Base-by-base conservation (phyloP, 1,139 yeast species). In the Suhomyces anneliseae region DNA sequence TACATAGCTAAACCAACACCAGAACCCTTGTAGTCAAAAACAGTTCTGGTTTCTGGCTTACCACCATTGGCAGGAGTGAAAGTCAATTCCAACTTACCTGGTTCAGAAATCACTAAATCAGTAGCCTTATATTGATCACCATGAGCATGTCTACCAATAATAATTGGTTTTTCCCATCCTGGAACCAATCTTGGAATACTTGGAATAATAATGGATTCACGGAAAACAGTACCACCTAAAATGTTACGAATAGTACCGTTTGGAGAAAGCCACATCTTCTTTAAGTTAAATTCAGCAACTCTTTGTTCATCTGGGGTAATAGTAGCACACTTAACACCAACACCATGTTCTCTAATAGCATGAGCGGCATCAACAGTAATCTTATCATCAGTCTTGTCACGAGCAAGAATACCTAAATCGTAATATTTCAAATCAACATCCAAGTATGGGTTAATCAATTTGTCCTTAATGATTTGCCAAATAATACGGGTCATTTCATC, bases 221-320 rank as follows among this genome's bases (percentile, higher is more conserved):
- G 83, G 79, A 92, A 92, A 39, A 92, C 97, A 31, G 98, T 92
- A 54, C 98, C 98, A 43, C 96, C 96, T 55, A 92, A 78, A 56
- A 92, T 86, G 72, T 92, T 92, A 71, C 98, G 83, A 66, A 92
- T 88, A 41, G 98, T 92, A 57, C 98, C 98, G 70, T 92, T 92
- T 56, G 98, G 98, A 26, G 97, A 89, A 48, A 87, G 79, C 97
- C 97, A 92, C 98, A 92, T 92, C 70, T 90, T 86, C 73, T 90
- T 90, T 69, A 92, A 81, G 52, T 79, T 74, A 68, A 90, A 92
- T 72, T 92, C 98, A 69, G 88, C 73, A 46, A 92, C 97, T 60
- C 98, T 83, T 38, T 87, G 92, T 74, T 92, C 98, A 67, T 92
- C 98, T 8, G 98, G 98, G n/a, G 98, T 92, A 68, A 92, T 92